Conservation (phyloP, 495 filamentous ascomycete genomes). For the Parathielavia hyrcaniae region DNA sequence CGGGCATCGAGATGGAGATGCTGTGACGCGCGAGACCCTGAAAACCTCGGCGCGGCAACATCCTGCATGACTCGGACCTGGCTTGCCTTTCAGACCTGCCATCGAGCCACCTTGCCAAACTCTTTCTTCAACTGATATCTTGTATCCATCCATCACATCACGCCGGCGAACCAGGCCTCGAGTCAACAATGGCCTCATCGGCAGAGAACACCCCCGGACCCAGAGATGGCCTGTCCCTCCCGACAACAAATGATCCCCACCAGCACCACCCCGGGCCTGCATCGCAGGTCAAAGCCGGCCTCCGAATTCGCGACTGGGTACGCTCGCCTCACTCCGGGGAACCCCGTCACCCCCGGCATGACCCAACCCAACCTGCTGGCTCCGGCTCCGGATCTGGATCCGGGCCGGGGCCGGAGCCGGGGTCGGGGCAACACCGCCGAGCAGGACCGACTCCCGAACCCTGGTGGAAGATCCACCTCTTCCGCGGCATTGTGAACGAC, state of each 20-base stretch:
- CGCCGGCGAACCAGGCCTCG: not conserved
- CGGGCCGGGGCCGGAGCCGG: constrained; percentile 12
- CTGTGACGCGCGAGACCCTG: no score
- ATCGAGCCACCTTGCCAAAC: not conserved
- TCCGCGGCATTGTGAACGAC: constrained; percentile 69
- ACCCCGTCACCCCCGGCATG: constrained; percentile 6
- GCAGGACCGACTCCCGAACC: constrained; percentile 17
- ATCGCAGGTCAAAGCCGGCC: not conserved
- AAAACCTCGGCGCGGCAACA: no score
- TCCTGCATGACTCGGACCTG: no score
- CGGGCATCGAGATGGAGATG: no score
- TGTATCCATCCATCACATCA: not conserved
- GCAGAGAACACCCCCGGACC: not conserved
- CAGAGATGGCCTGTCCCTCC: constrained; percentile 6
- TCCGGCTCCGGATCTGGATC: not conserved
- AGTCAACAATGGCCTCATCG: not conserved
- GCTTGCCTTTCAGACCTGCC: not conserved
- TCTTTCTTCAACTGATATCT: not conserved
- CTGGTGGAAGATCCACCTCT: constrained; percentile 58
- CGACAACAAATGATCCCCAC: not conserved
- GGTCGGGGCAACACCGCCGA: constrained; percentile 20
- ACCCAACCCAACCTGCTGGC: not conserved
- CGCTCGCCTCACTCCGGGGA: not conserved
- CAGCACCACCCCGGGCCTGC: not conserved
- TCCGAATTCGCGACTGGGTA: constrained; percentile 12